Evolutionary conservation across 139 green algal species (phyloP), one percentile per base, ranked within the genome.

Genomic region (Coelastrella sp.): DNA sequence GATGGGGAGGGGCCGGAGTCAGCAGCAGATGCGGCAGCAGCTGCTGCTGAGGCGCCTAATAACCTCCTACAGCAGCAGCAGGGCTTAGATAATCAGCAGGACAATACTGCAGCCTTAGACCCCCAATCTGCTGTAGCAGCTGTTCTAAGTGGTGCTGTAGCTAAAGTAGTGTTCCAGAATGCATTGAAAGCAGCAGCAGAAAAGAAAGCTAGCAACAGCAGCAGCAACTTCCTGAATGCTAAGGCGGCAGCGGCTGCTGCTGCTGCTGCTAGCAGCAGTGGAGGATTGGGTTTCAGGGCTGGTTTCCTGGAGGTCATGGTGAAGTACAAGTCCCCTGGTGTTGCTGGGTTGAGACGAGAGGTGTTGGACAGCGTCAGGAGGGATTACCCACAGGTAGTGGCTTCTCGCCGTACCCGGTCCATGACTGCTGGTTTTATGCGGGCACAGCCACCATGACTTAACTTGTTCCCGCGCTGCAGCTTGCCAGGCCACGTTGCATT

Each of bases 71-170:
- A 64, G n/a, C 65, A 88, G 83, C 80, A 86, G 80, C 80, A 86
- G 8, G 79, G 79, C 6, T 8, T 59, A 20, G 80, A 59, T 57
- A 23, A 5, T 65, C 80, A 58, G 74, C 7, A 59, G 19, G 80
- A n/a, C 19, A 22, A 5, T 23, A 59, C 22, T 58, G 58, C 76
- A 82, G 68, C 14, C 68, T 65, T 78, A 59, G 81, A 87, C 16
- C 90, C 94, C 4, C 92, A 95, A 16, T 94, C 92, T 14, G 96
- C 96, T 0, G 91, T 95, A 20, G 74, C 90, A 2, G 91, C 90
- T 7, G 93, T 98, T n/a, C 92, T 98, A 64, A 89, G 82, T 3
- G 96, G 96, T 61, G 95, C 81, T 73, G 92, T 98, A 59, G 96
- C 95, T 2, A 54, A 65, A 0, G 84, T 97, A 20, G 96, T 97